These are phyloP conservation scores for Emericellopsis cladophorae DNA, from an alignment of 2,329 filamentous ascomycete genomes.

Conservation along the genomic window DNA sequence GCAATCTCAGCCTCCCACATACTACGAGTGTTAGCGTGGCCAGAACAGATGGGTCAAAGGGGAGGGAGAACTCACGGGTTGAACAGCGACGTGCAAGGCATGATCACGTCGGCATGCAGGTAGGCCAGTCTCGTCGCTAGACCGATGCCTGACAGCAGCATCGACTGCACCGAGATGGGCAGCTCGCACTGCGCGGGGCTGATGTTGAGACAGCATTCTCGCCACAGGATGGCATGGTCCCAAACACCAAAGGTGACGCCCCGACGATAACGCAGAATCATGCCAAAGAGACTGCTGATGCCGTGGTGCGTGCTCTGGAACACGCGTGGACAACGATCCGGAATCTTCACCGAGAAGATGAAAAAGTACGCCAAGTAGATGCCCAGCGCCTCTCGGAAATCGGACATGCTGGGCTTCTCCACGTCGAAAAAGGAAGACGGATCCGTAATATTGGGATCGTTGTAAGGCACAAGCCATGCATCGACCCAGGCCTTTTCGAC, in stretches of 20 bases:
- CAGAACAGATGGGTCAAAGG: background rate
- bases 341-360: slow-evolving; percentile 45
- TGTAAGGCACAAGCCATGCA: slow-evolving; percentile 32
- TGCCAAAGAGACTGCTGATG: slow-evolving; percentile 46
- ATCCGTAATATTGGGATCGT: slow-evolving; percentile 21
- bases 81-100: slow-evolving; percentile 47
- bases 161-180: slow-evolving; percentile 33
- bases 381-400: slow-evolving; percentile 20
- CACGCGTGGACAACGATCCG: slow-evolving; percentile 43
- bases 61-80: slow-evolving; percentile 27
- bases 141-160: slow-evolving; percentile 31
- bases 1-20: slow-evolving; percentile 52
- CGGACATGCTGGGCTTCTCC: slow-evolving; percentile 18
- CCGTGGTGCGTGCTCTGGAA: slow-evolving; percentile 53
- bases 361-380: slow-evolving; percentile 32
- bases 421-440: slow-evolving; percentile 17
- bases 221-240: slow-evolving; percentile 51
- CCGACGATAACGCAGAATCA: slow-evolving; percentile 48
- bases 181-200: slow-evolving; percentile 34
- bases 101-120: slow-evolving; percentile 43
- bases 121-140: slow-evolving; percentile 31
- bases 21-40: slow-evolving; percentile 2
- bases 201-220: slow-evolving; percentile 38
- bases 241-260: slow-evolving; percentile 48
- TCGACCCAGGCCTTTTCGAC: slow-evolving; percentile 34